Evolutionary conservation across 202 grass and related monocot species (phyloP).

Genomic region (Hordeum pubiflorum): DNA sequence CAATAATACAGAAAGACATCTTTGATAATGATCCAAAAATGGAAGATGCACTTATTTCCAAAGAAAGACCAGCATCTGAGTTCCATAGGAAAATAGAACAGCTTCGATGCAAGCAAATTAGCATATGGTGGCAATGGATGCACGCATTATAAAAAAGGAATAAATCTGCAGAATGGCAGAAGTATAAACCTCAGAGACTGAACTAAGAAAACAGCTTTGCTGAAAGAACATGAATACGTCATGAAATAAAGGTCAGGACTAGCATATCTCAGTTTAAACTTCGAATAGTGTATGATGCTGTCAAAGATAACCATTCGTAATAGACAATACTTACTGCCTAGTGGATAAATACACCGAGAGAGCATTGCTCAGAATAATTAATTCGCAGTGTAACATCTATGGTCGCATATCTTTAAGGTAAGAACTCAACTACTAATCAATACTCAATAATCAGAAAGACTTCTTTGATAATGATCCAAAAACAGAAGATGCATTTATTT

Average conservation of each 20-base stretch:
- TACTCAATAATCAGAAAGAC: not conserved
- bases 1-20: not conserved
- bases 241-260: not conserved
- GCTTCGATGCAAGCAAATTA: slow-evolving; percentile 5
- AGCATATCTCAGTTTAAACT: not conserved
- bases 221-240: not conserved
- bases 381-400: not conserved
- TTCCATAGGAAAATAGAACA: not conserved
- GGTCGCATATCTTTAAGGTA: not conserved
- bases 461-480: not conserved
- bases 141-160: not conserved
- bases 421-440: not conserved
- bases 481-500: not conserved
- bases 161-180: not conserved
- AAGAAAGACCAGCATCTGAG: not conserved
- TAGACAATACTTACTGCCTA: not conserved
- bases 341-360: not conserved
- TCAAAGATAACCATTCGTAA: not conserved
- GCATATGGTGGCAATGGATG: not conserved
- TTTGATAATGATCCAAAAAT: slow-evolving; percentile 1
- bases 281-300: not conserved
- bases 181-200: not conserved
- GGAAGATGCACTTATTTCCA: not conserved
- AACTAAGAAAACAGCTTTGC: not conserved
- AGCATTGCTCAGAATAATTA: not conserved